phyloP scores from a whole-genome alignment of 2,329 filamentous ascomycete genomes.

The Venturia pyrina region DNA sequence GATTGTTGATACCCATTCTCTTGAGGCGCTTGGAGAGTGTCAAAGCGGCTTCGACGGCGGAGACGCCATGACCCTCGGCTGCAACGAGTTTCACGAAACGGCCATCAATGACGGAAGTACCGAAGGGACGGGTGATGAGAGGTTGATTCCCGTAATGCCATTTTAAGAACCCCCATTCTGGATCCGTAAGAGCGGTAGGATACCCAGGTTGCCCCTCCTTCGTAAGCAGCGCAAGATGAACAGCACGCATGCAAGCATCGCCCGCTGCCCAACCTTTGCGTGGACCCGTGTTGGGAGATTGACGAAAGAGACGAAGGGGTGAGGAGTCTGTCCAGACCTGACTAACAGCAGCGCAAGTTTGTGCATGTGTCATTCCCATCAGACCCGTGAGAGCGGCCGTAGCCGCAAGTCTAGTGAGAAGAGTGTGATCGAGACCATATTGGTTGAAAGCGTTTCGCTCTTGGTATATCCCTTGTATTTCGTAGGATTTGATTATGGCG shows the following conservation, averaged over 20 bases:
- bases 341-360: constrained; percentile 27
- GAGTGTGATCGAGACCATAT: constrained; percentile 31
- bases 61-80: background rate
- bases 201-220: constrained; percentile 22
- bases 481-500: constrained; percentile 32
- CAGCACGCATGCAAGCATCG: constrained; percentile 31
- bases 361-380: constrained; percentile 24
- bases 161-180: constrained; percentile 28
- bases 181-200: constrained; percentile 21
- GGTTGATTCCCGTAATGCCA: background rate
- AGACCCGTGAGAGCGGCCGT: constrained; percentile 29
- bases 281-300: constrained; percentile 25
- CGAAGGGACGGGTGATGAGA: background rate
- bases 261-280: constrained; percentile 35
- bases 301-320: constrained; percentile 26
- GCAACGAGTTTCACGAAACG: background rate
- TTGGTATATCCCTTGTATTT: constrained; percentile 32
- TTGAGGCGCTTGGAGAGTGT: constrained; percentile 4
- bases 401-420: constrained; percentile 33
- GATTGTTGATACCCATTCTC: background rate
- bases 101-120: background rate
- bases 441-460: constrained; percentile 29
- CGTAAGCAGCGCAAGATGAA: constrained; percentile 27
- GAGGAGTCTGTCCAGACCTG: constrained; percentile 32
- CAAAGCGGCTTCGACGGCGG: constrained; percentile 8